Percentiles rank a stretch among this genome's conserved stretches.
These are phyloP conservation scores for Triglochin maritima DNA, from an alignment of 106 monocot genomes.

Conservation along the genomic window DNA sequence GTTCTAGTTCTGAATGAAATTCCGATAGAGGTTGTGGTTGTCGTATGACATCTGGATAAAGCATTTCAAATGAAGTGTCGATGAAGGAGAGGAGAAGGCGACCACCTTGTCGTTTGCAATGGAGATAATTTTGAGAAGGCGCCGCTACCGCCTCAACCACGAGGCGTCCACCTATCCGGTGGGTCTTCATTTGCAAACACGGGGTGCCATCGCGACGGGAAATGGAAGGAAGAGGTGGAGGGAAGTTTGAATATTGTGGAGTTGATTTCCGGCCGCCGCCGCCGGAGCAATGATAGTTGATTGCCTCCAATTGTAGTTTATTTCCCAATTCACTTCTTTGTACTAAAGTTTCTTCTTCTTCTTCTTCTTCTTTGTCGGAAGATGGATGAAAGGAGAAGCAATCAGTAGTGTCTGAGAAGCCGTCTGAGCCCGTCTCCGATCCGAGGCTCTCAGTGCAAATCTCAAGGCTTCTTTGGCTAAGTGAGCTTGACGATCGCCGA, in stretches of 20 bases:
- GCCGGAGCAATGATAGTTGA: constrained; percentile 56
- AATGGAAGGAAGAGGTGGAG: constrained; percentile 73
- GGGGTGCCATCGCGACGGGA: constrained; percentile 48
- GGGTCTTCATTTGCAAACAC: constrained; percentile 58
- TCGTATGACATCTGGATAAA: background rate
- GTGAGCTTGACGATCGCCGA: constrained; percentile 21
- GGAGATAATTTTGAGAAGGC: constrained; percentile 71
- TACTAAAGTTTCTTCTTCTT: background rate
- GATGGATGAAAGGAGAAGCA: background rate
- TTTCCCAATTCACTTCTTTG: constrained; percentile 4
- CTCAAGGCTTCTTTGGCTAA: constrained; percentile 89
- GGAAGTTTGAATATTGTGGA: constrained; percentile 20
- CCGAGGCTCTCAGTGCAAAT: constrained; percentile 94
- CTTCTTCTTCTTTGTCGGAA: background rate
- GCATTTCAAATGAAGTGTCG: constrained; percentile 23
- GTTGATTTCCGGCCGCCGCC: constrained; percentile 25
- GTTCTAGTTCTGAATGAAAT: constrained; percentile 2
- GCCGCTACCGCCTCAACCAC: constrained; percentile 70
- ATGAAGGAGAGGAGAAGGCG: constrained; percentile 86
- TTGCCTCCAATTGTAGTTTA: no score
- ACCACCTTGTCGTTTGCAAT: constrained; percentile 53
- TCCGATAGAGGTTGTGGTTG: no score
- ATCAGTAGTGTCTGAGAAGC: constrained; percentile 25
- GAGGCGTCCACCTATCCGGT: constrained; percentile 62
- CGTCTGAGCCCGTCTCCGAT: constrained; percentile 80